These are phyloP conservation scores for Aspergillus baeticus DNA, from an alignment of 495 filamentous ascomycete species.

Conservation along the genomic window DNA sequence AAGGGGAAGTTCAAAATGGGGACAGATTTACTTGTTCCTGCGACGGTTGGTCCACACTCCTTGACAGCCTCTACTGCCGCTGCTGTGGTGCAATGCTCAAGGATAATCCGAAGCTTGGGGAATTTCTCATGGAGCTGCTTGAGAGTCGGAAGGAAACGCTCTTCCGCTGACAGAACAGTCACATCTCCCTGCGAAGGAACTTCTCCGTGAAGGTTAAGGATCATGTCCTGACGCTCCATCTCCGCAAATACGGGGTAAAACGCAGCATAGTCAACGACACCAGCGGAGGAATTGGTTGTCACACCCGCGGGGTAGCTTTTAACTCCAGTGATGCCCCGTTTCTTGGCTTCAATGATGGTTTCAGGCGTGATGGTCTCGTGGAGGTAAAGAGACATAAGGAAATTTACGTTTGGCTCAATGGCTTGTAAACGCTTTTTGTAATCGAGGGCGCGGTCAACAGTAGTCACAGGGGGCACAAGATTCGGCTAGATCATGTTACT, in stretches of 20 bases:
- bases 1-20: neutral
- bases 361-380: conserved; percentile 75
- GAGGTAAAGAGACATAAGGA: conserved; percentile 88
- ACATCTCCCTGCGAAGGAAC: conserved; percentile 50
- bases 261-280: conserved; percentile 68
- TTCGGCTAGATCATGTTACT: conserved; percentile 52
- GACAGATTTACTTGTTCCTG: conserved; percentile 20
- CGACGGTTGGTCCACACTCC: conserved; percentile 70
- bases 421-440: conserved; percentile 67
- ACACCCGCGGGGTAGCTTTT: conserved; percentile 65
- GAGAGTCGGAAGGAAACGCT: conserved; percentile 76
- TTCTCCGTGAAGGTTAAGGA: conserved; percentile 66
- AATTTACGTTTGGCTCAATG: conserved; percentile 71
- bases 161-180: conserved; percentile 78
- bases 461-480: conserved; percentile 72
- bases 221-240: conserved; percentile 67
- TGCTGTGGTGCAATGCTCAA: conserved; percentile 77
- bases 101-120: conserved; percentile 76
- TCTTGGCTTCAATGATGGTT: conserved; percentile 70
- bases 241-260: conserved; percentile 79
- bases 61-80: conserved; percentile 78
- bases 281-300: conserved; percentile 83
- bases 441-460: conserved; percentile 68
- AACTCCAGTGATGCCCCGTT: conserved; percentile 46
- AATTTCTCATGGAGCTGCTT: conserved; percentile 68